phyloP scores from a whole-genome alignment of 768 basidiomycete species.

The Leccinum rimulosum region DNA sequence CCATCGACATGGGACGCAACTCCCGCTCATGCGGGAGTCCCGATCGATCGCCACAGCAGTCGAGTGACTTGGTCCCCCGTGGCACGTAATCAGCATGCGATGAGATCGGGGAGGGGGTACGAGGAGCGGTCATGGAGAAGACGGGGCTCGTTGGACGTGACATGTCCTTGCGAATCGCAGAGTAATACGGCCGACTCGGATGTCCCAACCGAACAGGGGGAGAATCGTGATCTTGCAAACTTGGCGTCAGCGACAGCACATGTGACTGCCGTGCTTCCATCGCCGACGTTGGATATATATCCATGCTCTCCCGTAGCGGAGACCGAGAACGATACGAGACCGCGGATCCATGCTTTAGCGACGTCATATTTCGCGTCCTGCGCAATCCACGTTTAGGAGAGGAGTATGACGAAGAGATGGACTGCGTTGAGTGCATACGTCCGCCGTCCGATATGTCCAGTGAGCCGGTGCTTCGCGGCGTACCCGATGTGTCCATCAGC shows the following conservation, averaged over 20 bases:
- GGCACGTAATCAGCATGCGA: constrained; percentile 23
- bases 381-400: constrained; percentile 37
- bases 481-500: constrained; percentile 19
- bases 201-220: constrained; percentile 44
- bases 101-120: constrained; percentile 27
- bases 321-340: constrained; percentile 21
- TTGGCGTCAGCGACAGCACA: constrained; percentile 17
- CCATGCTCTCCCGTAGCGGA: constrained; percentile 23
- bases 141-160: constrained; percentile 40
- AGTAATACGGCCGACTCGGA: constrained; percentile 53
- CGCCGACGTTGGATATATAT: constrained; percentile 14
- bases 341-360: constrained; percentile 29
- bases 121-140: constrained; percentile 24
- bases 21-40: constrained; percentile 17
- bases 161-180: constrained; percentile 49
- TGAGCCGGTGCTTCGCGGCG: constrained; percentile 21
- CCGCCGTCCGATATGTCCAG: constrained; percentile 15
- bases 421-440: constrained; percentile 20
- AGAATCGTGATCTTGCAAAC: constrained; percentile 18
- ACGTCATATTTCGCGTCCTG: constrained; percentile 37
- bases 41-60: constrained; percentile 23
- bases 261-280: constrained; percentile 22
- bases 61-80: constrained; percentile 35
- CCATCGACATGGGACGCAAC: constrained; percentile 31
- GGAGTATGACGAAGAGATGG: constrained; percentile 24